Percentiles rank a stretch among this genome's conserved stretches.
phyloP scores from a whole-genome alignment of 2,329 filamentous ascomycete species.

The Aspergillus puulaauensis region DNA sequence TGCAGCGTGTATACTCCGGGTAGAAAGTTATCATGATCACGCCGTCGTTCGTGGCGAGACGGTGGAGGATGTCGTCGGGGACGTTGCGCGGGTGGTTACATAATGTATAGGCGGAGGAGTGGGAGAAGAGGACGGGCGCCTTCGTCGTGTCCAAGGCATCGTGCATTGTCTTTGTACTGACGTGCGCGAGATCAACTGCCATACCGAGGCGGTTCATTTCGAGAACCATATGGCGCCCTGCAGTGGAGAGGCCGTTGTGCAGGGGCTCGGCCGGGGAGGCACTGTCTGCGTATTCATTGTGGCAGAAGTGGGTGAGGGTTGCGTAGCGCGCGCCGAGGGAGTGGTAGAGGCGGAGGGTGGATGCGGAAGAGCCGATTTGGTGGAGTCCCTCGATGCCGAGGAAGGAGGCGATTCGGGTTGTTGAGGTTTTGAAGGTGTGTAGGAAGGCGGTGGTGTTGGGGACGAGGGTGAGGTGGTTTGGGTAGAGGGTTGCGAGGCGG shows the following conservation, averaged over 20 bases:
- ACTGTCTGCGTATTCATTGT: constrained; percentile 85
- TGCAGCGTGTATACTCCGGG: constrained; percentile 78
- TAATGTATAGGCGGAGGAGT: constrained; percentile 76
- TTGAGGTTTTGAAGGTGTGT: constrained; percentile 54
- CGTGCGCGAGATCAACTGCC: constrained; percentile 87
- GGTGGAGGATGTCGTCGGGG: constrained; percentile 74
- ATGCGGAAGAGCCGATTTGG: constrained; percentile 77
- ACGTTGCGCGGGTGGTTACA: constrained; percentile 92
- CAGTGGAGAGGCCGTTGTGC: constrained; percentile 65
- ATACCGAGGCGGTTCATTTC: constrained; percentile 96
- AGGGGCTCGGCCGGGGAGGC: constrained; percentile 55
- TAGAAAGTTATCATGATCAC: constrained; percentile 91
- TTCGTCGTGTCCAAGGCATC: constrained; percentile 74
- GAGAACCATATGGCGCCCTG: constrained; percentile 66
- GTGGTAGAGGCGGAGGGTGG: constrained; percentile 71
- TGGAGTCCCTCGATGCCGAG: constrained; percentile 85
- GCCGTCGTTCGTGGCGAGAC: constrained; percentile 71
- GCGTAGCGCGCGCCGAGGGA: constrained; percentile 80
- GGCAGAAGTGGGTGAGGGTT: constrained; percentile 90
- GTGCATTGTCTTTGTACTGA: constrained; percentile 76
- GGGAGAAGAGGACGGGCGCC: constrained; percentile 85
- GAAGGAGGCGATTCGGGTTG: constrained; percentile 71
- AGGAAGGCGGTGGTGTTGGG: constrained; percentile 24
- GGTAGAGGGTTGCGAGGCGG: constrained; percentile 22
- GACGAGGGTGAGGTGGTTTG: constrained; percentile 1